Evolutionary conservation across 225 moss, liverwort and hornwort species (phyloP).

Genomic region (Pseudoscleropodium purum): DNA sequence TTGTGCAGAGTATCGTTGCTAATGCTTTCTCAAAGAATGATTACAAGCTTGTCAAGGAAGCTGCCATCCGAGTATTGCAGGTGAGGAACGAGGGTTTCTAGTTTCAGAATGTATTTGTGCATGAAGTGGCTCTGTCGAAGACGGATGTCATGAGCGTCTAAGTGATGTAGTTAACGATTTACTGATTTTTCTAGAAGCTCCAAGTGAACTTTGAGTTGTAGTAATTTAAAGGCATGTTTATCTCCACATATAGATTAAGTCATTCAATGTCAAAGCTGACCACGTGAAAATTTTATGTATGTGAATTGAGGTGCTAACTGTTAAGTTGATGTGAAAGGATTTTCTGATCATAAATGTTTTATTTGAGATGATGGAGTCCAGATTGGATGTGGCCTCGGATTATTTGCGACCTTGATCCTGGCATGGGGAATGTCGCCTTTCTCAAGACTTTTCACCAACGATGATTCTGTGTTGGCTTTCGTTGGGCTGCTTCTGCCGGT

Average conservation of each 20-base stretch:
- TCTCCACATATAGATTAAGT: background rate
- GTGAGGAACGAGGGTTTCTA: background rate
- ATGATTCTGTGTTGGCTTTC: conserved; percentile 19
- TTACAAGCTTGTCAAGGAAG: conserved; percentile 33
- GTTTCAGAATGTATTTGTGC: background rate
- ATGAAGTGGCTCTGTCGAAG: background rate
- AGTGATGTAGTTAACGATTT: background rate
- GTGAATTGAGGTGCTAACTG: background rate
- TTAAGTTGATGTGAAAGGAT: background rate
- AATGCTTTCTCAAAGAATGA: conserved; percentile 33
- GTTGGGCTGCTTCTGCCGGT: conserved; percentile 31
- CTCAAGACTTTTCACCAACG: conserved; percentile 34
- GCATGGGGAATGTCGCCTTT: conserved; percentile 29
- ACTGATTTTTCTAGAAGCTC: background rate
- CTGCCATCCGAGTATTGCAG: conserved; percentile 41
- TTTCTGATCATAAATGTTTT: background rate
- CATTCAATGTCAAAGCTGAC: background rate
- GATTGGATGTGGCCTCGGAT: conserved; percentile 36
- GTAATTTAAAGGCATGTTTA: background rate
- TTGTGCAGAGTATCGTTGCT: conserved; percentile 39
- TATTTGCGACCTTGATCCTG: conserved; percentile 14
- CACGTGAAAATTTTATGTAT: background rate
- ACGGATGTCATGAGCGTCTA: background rate
- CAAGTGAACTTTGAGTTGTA: background rate
- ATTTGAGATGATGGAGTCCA: background rate